Evolutionary conservation across 2,329 filamentous ascomycete genomes (phyloP).

Genomic region (Colletotrichum filicis): DNA sequence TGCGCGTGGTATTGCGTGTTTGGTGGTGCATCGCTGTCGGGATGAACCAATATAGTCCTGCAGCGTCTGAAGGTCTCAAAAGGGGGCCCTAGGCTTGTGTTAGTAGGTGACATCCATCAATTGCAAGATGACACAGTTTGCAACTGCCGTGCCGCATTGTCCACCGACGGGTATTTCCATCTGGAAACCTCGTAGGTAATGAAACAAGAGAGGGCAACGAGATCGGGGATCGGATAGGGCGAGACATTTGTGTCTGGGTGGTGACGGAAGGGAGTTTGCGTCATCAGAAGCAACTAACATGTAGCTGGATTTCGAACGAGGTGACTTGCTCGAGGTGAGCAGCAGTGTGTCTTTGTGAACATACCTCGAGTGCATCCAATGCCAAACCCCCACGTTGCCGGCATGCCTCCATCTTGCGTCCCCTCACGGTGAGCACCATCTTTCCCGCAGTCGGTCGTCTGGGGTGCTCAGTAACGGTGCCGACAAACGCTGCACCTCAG

Average conservation of each 20-base stretch:
- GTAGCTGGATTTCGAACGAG: conserved; percentile 4
- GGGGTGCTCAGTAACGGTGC: conserved; percentile 9
- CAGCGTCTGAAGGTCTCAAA: conserved; percentile 1
- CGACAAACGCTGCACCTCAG: conserved; percentile 38
- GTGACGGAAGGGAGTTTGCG: conserved; percentile 32
- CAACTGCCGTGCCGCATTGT: neutral
- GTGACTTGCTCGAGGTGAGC: neutral
- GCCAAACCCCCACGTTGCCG: conserved; percentile 28
- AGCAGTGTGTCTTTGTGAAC: conserved; percentile 7
- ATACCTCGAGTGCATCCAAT: conserved; percentile 31
- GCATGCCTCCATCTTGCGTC: conserved; percentile 12
- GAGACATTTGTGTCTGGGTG: conserved; percentile 23
- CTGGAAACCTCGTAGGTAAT: neutral
- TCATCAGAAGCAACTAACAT: conserved; percentile 23
- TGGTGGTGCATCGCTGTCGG: neutral
- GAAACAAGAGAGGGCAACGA: neutral
- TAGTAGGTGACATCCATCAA: conserved; percentile 11
- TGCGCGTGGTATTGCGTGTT: conserved; percentile 5
- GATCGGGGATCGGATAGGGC: conserved; percentile 31
- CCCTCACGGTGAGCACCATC: conserved; percentile 8
- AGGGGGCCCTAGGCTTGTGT: conserved; percentile 14
- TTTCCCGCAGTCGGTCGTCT: conserved; percentile 1
- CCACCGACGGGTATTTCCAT: neutral
- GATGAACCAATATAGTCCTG: neutral
- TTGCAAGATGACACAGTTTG: neutral